phyloP scores from a whole-genome alignment of 73 alveolate species.

The Uronychia setigera region DNA sequence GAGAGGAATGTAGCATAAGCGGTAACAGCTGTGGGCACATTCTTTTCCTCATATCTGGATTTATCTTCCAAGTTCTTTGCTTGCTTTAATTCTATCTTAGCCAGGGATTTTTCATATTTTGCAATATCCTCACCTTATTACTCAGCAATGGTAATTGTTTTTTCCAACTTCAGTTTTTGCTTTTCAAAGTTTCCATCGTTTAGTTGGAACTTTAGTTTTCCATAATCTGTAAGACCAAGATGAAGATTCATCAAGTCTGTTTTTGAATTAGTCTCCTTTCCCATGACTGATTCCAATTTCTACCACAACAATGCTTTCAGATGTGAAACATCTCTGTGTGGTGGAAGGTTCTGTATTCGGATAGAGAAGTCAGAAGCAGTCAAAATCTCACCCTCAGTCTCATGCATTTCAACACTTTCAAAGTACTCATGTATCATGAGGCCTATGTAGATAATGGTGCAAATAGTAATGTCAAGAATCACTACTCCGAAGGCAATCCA shows the following conservation, averaged over 20 bases:
- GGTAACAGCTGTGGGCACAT: constrained; percentile 19
- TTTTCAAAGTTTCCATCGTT: background rate
- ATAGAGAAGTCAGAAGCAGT: constrained; percentile 49
- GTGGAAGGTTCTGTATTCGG: constrained; percentile 30
- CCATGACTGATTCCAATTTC: constrained; percentile 14
- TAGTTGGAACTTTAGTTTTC: background rate
- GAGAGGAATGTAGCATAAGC: constrained; percentile 23
- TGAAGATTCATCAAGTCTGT: background rate
- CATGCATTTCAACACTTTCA: constrained; percentile 19
- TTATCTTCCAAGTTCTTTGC: background rate
- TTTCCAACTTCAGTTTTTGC: background rate
- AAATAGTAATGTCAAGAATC: constrained; percentile 24
- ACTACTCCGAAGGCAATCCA: constrained; percentile 38
- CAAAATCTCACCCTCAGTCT: constrained; percentile 19
- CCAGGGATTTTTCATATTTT: background rate
- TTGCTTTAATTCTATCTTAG: background rate
- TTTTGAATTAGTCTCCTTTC: background rate
- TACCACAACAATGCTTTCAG: constrained; percentile 43
- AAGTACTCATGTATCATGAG: constrained; percentile 14
- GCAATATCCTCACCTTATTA: background rate
- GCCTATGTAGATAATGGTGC: constrained; percentile 19
- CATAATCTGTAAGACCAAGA: background rate
- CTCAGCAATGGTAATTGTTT: background rate
- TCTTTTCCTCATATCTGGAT: background rate
- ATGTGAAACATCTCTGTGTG: constrained; percentile 17